Evolutionary conservation across 371 early-diverging fungal genomes (phyloP).

Genomic region (Mortierella sp.): DNA sequence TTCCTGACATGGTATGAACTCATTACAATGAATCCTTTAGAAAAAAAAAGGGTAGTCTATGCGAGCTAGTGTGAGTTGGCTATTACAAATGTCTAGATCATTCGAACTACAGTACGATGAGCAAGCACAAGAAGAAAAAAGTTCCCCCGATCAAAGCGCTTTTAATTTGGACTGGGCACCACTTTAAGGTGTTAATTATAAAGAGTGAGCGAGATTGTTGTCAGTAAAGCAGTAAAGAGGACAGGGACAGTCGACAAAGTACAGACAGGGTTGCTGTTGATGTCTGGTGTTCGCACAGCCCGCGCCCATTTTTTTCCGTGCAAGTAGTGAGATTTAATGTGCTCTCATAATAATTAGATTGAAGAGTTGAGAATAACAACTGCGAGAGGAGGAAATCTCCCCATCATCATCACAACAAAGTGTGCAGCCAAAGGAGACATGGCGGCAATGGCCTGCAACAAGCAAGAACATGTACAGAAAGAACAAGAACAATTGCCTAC

Average conservation of each 20-base stretch:
- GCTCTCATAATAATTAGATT: neutral
- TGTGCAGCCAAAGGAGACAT: too few relatives aligned
- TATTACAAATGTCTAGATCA: neutral
- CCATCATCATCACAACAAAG: neutral
- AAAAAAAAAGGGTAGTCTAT: neutral
- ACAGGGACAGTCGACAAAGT: neutral
- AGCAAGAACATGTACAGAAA: neutral
- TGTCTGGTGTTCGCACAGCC: slow-evolving; percentile 1
- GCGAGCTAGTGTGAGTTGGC: neutral
- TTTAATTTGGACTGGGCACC: too few relatives aligned
- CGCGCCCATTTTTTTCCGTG: neutral
- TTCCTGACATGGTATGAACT: neutral
- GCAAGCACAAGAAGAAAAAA: neutral
- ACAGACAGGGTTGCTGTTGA: neutral
- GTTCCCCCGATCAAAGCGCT: neutral
- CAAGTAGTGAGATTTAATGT: neutral
- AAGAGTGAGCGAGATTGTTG: too few relatives aligned
- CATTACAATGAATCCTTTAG: neutral
- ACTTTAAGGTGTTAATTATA: too few relatives aligned
- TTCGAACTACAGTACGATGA: neutral
- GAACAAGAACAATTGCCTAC: neutral
- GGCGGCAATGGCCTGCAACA: neutral
- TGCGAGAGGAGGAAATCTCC: neutral
- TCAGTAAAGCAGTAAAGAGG: neutral
- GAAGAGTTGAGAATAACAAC: neutral